Base-by-base conservation (phyloP, 2,329 filamentous ascomycete species). In the Elsinoe necatrix region DNA sequence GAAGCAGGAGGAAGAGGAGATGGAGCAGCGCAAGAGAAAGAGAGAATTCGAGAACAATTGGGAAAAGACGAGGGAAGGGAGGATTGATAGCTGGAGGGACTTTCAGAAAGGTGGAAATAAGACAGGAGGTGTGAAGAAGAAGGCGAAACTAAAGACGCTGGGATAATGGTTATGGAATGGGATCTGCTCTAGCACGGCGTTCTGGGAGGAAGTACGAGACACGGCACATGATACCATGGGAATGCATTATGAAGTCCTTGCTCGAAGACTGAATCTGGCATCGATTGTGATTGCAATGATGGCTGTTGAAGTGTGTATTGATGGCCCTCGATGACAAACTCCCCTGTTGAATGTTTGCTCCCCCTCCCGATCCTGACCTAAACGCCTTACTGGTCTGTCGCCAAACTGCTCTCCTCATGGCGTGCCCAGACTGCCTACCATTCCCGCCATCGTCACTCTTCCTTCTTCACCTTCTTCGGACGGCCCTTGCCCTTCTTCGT, bases 1-100 rank as follows among this genome's bases (percentile, higher is more conserved):
- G 79, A 82, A 84, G 68, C 87, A 86, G 69, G 84, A 84, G 65
- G 93, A 98, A 20, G 87, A 90, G 64, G 92, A 96, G 73, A 60
- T 87, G 8, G 89, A 92, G 34, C 75, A 75, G 65, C 65, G 74
- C 57, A 78, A 78, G 70, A 63, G 75, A 58, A 78, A 78, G 80
- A 80, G 93, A 59, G 90, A 97, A 68, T 89, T 93, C 70, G 90
- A 97, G 63, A 84, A 93, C 74, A 87, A 91, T 61, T 98, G 93
- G 93, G 93, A 98, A 76, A 84, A 88, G 67, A 95, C 87, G 23
- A 78, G 93, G 47, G 93, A 98, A 59, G 81, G 89, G 73, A 81
- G 93, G 62, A 97, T 98, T 72, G 88, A 84, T 62, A 95, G 87
- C 71, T 98, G 93, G 93, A 82, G 93, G 57, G 82, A 90, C 62